These are phyloP conservation scores for Tolypocladium tundrense DNA, from an alignment of 2,329 filamentous ascomycete genomes.

Conservation along the genomic window DNA sequence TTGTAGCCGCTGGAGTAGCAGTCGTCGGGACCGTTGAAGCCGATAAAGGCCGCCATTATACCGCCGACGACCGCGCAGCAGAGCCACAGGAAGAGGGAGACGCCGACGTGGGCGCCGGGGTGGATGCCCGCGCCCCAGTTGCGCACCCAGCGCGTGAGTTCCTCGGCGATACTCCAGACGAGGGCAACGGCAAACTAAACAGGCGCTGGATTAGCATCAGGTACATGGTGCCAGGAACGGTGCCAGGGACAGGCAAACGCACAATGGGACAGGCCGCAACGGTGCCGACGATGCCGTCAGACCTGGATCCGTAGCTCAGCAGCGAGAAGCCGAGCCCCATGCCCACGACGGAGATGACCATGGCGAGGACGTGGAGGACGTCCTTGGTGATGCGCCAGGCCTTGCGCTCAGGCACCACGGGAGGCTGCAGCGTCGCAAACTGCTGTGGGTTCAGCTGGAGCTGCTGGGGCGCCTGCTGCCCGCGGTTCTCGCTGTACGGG, in stretches of 20 bases:
- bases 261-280: constrained; percentile 6
- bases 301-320: neutral
- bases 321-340: constrained; percentile 18
- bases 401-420: neutral
- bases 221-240: neutral
- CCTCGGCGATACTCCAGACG: constrained; percentile 27
- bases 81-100: constrained; percentile 32
- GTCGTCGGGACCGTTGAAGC: neutral
- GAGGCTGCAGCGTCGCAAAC: neutral
- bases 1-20: neutral
- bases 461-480: neutral
- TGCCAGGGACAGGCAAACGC: neutral
- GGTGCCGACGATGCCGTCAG: neutral
- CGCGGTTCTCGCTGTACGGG: neutral
- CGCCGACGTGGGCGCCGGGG: constrained; percentile 31
- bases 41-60: neutral
- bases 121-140: constrained; percentile 25
- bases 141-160: constrained; percentile 24
- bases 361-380: constrained; percentile 14
- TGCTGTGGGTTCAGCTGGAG: neutral
- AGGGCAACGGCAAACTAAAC: constrained; percentile 23
- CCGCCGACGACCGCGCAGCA: neutral
- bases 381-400: constrained; percentile 14
- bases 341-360: constrained; percentile 16
- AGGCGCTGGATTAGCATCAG: neutral